These are phyloP conservation scores for Trichodelitschia bisporula DNA, from an alignment of 495 filamentous ascomycete species.

Conservation along the genomic window DNA sequence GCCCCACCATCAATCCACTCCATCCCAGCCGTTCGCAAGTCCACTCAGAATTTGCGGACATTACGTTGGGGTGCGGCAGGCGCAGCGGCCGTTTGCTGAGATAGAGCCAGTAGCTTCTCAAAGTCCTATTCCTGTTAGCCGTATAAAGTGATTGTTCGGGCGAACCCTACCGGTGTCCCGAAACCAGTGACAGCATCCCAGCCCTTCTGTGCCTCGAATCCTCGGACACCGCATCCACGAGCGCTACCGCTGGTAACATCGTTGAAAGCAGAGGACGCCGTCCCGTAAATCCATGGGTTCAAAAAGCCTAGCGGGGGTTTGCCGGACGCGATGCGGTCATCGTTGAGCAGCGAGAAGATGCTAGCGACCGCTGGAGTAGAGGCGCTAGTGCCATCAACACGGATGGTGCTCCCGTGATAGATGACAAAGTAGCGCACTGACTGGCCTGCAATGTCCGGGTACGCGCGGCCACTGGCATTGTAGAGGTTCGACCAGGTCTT, in stretches of 20 bases:
- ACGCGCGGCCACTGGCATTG: conserved; percentile 15
- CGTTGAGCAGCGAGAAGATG: conserved; percentile 16
- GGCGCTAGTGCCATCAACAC: conserved; percentile 16
- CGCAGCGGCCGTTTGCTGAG: too few relatives aligned
- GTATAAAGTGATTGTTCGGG: background rate
- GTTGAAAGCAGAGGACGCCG: conserved; percentile 13
- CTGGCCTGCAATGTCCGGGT: conserved; percentile 17
- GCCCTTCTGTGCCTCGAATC: conserved; percentile 12
- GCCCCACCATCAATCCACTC: too few relatives aligned
- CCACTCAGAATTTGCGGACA: too few relatives aligned
- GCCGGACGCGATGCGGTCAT: conserved; percentile 12
- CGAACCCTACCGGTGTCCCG: conserved; percentile 10
- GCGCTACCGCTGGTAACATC: conserved; percentile 13
- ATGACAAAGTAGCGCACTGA: conserved; percentile 12
- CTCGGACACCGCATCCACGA: conserved; percentile 12
- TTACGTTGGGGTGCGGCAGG: too few relatives aligned
- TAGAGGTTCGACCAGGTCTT: conserved; percentile 14
- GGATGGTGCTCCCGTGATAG: conserved; percentile 11
- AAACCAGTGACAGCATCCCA: conserved; percentile 18
- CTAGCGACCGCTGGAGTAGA: conserved; percentile 11
- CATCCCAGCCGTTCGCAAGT: too few relatives aligned
- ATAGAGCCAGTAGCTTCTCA: too few relatives aligned
- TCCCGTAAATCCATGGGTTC: conserved; percentile 17
- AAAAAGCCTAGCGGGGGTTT: conserved; percentile 16
- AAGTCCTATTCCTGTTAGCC: background rate